Percentiles rank a stretch among this genome's conserved stretches.
These are phyloP conservation scores for Wallacemonas rigidus DNA, from an alignment of 208 protist genomes.

Conservation along the genomic window DNA sequence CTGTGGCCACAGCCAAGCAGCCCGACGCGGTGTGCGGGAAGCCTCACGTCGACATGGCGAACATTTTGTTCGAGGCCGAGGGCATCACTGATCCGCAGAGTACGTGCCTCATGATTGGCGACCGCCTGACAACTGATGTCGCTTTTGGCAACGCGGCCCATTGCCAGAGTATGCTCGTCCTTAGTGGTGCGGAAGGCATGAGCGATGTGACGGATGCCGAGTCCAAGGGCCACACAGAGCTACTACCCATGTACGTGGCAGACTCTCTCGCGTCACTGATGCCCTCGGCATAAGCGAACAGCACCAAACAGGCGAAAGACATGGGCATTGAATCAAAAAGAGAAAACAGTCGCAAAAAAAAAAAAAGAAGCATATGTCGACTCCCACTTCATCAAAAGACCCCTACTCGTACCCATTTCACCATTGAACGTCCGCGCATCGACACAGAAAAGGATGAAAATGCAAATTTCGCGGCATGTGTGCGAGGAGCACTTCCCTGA, in stretches of 20 bases:
- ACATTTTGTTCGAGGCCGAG: conserved; percentile 54
- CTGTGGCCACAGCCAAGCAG: conserved; percentile 26
- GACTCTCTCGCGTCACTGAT: conserved; percentile 57
- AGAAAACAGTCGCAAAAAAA: neutral
- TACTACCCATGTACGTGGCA: conserved; percentile 68
- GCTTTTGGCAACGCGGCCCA: conserved; percentile 69
- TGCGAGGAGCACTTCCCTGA: too few species aligned
- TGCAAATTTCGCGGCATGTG: too few species aligned
- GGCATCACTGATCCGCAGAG: conserved; percentile 38
- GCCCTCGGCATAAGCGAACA: conserved; percentile 17
- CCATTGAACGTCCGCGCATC: too few species aligned
- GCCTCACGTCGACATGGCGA: conserved; percentile 57
- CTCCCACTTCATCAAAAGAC: too few species aligned
- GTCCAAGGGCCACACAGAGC: conserved; percentile 17
- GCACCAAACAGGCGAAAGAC: neutral
- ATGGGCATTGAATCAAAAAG: neutral
- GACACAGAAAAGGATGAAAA: too few species aligned
- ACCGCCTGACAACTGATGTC: conserved; percentile 78
- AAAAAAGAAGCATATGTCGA: neutral
- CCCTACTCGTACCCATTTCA: too few species aligned
- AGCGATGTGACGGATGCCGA: conserved; percentile 46
- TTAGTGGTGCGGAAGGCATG: conserved; percentile 56
- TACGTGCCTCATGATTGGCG: conserved; percentile 76
- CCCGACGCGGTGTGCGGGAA: conserved; percentile 75
- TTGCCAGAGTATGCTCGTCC: conserved; percentile 67